These are phyloP conservation scores for Amborella trichopoda DNA, from an alignment of 164 flowering plant genomes.

Conservation along the genomic window DNA sequence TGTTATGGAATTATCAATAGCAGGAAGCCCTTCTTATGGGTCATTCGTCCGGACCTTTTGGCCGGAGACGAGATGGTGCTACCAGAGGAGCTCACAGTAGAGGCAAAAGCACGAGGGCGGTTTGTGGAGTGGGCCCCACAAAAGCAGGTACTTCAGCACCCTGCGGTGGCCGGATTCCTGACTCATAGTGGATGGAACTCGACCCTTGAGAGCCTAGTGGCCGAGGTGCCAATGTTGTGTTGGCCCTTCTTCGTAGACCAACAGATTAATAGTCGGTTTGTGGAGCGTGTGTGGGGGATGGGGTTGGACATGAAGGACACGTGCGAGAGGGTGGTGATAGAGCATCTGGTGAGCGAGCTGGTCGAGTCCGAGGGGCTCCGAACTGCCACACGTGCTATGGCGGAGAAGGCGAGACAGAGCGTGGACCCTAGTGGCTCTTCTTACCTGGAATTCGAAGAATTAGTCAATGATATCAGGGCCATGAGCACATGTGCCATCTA, in stretches of 20 bases:
- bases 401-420: conserved; percentile 8
- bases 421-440: conserved; percentile 23
- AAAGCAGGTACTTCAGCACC: conserved; percentile 27
- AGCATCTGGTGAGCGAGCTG: conserved; percentile 21
- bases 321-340: conserved; percentile 15
- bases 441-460: conserved; percentile 11
- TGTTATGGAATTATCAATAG: conserved; percentile 35
- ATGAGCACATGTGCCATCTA: too few relatives aligned
- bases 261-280: conserved; percentile 24
- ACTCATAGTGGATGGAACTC: conserved; percentile 47
- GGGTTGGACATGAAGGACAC: conserved; percentile 28
- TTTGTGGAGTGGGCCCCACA: conserved; percentile 36
- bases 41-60: neutral
- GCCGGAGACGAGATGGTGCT: neutral
- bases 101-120: conserved; percentile 15
- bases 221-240: conserved; percentile 32
- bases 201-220: conserved; percentile 26
- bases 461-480: conserved; percentile 18
- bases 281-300: conserved; percentile 25
- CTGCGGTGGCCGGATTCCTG: conserved; percentile 30
- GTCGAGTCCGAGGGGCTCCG: conserved; percentile 18
- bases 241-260: conserved; percentile 35
- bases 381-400: conserved; percentile 5
- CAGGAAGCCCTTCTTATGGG: conserved; percentile 12
- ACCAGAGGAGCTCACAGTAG: conserved; percentile 20